These are phyloP conservation scores for Bryum argenteum DNA, from an alignment of 225 moss, liverwort and hornwort genomes.

Conservation along the genomic window DNA sequence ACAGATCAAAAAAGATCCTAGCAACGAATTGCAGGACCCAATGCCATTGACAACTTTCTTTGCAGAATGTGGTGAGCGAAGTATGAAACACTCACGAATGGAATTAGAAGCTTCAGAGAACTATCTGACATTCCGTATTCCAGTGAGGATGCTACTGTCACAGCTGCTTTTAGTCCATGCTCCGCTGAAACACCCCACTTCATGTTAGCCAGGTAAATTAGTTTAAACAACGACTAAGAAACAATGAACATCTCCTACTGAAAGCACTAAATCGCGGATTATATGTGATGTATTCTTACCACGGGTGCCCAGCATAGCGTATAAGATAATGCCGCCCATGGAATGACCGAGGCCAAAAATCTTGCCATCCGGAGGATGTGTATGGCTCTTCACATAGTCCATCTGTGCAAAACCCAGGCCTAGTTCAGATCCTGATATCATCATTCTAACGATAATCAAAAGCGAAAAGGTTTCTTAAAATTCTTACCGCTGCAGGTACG, in stretches of 20 bases:
- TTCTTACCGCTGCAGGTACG: conserved; percentile 84
- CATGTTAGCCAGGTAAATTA: neutral
- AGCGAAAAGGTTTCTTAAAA: conserved; percentile 2
- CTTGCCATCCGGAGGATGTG: conserved; percentile 74
- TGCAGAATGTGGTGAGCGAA: neutral
- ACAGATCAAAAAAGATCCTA: neutral
- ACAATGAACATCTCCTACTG: neutral
- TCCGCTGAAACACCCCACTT: conserved; percentile 48
- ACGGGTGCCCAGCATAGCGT: conserved; percentile 75
- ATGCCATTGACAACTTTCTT: neutral
- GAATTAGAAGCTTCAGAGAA: conserved; percentile 80
- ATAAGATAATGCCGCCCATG: conserved; percentile 96
- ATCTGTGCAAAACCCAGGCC: conserved; percentile 57
- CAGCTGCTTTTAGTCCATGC: conserved; percentile 76
- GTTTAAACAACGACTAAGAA: neutral
- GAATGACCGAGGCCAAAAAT: conserved; percentile 87
- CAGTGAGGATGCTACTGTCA: conserved; percentile 86
- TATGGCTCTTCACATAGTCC: conserved; percentile 67
- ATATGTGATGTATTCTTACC: conserved; percentile 51
- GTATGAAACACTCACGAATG: conserved; percentile 60
- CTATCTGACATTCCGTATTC: conserved; percentile 87
- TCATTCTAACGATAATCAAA: neutral
- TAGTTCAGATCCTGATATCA: neutral
- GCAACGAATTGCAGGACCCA: neutral
- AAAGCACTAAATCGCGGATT: neutral